A percentile compares a stretch with the other conserved stretches of the same genome.
These are phyloP conservation scores for Penicillium canariense DNA, from an alignment of 495 filamentous ascomycete genomes.

Conservation along the genomic window DNA sequence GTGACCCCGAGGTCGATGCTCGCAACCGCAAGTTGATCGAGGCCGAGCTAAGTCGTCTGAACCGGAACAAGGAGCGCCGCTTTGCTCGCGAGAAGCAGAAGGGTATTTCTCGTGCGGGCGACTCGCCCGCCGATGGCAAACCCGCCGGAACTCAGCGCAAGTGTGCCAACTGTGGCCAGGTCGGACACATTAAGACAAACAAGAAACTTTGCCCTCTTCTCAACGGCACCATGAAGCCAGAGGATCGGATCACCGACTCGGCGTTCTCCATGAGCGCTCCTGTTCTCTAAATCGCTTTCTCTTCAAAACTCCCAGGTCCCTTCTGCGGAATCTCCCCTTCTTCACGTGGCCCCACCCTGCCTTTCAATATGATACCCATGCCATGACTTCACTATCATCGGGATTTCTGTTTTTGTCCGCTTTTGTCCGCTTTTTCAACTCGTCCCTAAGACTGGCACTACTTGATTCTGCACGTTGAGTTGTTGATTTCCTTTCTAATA, in stretches of 20 bases:
- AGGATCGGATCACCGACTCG: constrained; percentile 56
- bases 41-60: constrained; percentile 74
- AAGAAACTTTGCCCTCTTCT: constrained; percentile 95
- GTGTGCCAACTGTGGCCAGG: constrained; percentile 93
- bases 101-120: constrained; percentile 47
- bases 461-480: background rate
- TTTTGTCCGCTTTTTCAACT: background rate
- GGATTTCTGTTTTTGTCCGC: background rate
- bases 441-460: background rate
- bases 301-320: background rate
- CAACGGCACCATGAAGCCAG: constrained; percentile 77
- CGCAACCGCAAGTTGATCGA: constrained; percentile 62
- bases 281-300: constrained; percentile 23
- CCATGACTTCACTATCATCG: background rate
- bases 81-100: constrained; percentile 90
- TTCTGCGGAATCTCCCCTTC: background rate
- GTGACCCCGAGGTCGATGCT: constrained; percentile 67
- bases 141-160: constrained; percentile 77
- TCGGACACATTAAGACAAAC: constrained; percentile 99
- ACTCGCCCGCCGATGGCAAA: constrained; percentile 44
- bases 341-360: background rate
- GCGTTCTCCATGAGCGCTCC: constrained; percentile 54
- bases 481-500: background rate
- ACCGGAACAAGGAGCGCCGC: constrained; percentile 87
- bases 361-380: constrained; percentile 4